Conservation (phyloP, 2,329 filamentous ascomycete species). For the Claviceps purpurea region DNA sequence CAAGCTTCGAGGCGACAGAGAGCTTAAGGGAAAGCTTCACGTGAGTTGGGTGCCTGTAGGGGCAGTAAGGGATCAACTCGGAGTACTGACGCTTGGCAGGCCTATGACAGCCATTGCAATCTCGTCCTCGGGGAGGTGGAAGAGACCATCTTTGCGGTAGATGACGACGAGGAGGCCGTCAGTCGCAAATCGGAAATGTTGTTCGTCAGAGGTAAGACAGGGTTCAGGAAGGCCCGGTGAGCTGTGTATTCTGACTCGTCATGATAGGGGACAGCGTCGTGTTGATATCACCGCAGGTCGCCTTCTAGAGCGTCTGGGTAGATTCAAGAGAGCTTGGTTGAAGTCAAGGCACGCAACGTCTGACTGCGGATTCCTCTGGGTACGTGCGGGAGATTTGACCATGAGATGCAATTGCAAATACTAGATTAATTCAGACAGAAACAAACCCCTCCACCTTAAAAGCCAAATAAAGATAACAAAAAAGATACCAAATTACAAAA, state of each 20-base stretch:
- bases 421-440: neutral
- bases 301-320: slow-evolving; percentile 18
- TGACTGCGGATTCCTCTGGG: neutral
- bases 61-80: neutral
- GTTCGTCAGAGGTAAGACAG: slow-evolving; percentile 66
- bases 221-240: slow-evolving; percentile 27
- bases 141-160: slow-evolving; percentile 89
- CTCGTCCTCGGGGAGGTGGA: slow-evolving; percentile 91
- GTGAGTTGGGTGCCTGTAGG: slow-evolving; percentile 30
- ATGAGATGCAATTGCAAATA: neutral
- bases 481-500: neutral
- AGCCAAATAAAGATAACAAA: neutral
- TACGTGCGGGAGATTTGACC: neutral
- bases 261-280: slow-evolving; percentile 56
- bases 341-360: neutral
- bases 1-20: slow-evolving; percentile 88
- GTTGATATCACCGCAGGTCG: slow-evolving; percentile 51
- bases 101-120: slow-evolving; percentile 98
- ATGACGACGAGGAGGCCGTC: slow-evolving; percentile 86
- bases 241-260: neutral
- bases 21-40: slow-evolving; percentile 89
- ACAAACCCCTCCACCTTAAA: neutral
- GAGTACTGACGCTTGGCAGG: slow-evolving; percentile 36
- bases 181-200: slow-evolving; percentile 98
- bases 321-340: neutral